Base-by-base conservation (phyloP, 768 basidiomycete species). In the Suillus discolor region DNA sequence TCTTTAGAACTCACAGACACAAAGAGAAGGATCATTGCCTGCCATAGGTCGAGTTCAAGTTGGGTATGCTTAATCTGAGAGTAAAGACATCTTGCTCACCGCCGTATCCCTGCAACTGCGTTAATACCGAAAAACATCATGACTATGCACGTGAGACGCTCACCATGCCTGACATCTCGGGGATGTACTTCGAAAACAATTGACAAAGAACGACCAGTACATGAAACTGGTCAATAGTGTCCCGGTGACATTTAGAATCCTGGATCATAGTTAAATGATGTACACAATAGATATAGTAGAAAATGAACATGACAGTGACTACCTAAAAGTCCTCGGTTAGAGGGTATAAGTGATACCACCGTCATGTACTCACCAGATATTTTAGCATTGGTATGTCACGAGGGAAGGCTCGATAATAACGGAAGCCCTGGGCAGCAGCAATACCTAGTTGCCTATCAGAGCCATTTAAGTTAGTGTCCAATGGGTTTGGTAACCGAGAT, bases 391-490 rank as follows among this genome's bases (percentile, higher is more conserved):
- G 11, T 64, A n/a, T 62, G n/a, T 64, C 63, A 15, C 5, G n/a
- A 62, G 63, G 61, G 20, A 64, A 64, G 20, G 31, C 8, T 44
- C 31, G 61, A 41, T 61, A 12, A 62, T 42, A 45, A 28, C 11
- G 62, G 23, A 31, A 62, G 7, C 44, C 23, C 25, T 64, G 63
- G 15, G 18, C 20, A 16, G n/a, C 16, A 47, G 42, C 38, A 23
- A 45, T 23, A 36, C 63, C 63, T n/a, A 42, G 59, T 44, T 62
- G 42, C 39, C 63, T 64, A 61, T 39, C 25, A 18, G 51, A 28
- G 25, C 16, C 25, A 25, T 28, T 9, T 16, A 28, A 53, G 51
- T 18, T 16, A 4, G 16, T 16, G 8, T 28, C 8, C 5, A 60
- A 41, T 28, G 15, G 8, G 9, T 41, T 60, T 18, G 9, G 34